phyloP scores from a whole-genome alignment of 352 stramenopile species.

The Pythium volutum region DNA sequence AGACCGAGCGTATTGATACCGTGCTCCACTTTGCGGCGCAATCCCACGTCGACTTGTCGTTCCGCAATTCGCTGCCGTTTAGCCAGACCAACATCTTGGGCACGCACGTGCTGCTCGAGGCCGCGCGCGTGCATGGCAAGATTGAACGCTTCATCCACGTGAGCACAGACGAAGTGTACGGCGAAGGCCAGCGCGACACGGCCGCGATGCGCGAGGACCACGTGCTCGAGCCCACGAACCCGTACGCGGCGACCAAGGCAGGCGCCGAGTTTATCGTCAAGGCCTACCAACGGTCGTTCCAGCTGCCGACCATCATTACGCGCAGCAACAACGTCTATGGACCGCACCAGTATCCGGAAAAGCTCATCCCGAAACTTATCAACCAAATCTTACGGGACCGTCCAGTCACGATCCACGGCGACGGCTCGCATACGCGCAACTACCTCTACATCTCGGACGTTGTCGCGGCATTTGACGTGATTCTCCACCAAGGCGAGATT shows the following conservation, averaged over 20 bases:
- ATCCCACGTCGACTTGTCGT: slow-evolving; percentile 98
- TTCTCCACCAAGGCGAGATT: slow-evolving; percentile 91
- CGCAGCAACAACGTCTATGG: slow-evolving; percentile 99
- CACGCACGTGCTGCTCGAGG: slow-evolving; percentile 97
- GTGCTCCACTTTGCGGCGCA: slow-evolving; percentile 99
- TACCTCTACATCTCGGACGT: slow-evolving; percentile 98
- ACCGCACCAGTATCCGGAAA: slow-evolving; percentile 98
- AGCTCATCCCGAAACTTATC: slow-evolving; percentile 98
- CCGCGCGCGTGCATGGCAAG: slow-evolving; percentile 82
- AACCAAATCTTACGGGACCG: slow-evolving; percentile 92
- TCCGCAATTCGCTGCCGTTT: slow-evolving; percentile 98
- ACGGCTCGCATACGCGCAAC: slow-evolving; percentile 94
- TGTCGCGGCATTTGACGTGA: slow-evolving; percentile 94
- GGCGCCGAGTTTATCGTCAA: slow-evolving; percentile 98
- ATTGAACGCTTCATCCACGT: slow-evolving; percentile 96
- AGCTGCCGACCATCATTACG: slow-evolving; percentile 96
- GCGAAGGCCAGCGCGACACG: slow-evolving; percentile 90
- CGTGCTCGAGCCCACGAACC: slow-evolving; percentile 95
- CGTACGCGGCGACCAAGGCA: slow-evolving; percentile 98
- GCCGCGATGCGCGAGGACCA: slow-evolving; percentile 94
- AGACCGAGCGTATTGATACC: slow-evolving; percentile 95
- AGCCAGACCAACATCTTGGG: slow-evolving; percentile 98
- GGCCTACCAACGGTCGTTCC: slow-evolving; percentile 91
- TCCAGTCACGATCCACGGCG: slow-evolving; percentile 94
- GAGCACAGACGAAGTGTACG: slow-evolving; percentile 98